phyloP scores from a whole-genome alignment of 352 stramenopile species.

The Phytopythium oedochilum region DNA sequence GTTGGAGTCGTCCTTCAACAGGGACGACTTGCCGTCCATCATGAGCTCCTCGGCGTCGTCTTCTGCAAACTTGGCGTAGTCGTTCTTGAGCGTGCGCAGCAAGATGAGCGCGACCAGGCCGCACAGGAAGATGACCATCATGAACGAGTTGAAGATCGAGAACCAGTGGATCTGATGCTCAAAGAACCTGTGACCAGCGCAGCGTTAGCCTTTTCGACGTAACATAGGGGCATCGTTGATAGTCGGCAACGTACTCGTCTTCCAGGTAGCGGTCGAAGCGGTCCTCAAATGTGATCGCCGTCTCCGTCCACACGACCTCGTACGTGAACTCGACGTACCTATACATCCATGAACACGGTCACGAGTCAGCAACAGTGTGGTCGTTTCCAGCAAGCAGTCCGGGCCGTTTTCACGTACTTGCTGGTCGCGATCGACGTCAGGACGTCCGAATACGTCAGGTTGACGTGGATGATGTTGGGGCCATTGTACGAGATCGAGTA shows the following conservation, averaged over 20 bases:
- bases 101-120: constrained; percentile 94
- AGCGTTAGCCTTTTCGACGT: not conserved
- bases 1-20: constrained; percentile 80
- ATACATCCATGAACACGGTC: not conserved
- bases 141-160: constrained; percentile 97
- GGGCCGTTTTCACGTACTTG: constrained; percentile 40
- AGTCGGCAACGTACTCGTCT: constrained; percentile 65
- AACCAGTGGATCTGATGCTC: constrained; percentile 99
- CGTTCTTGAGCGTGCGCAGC: constrained; percentile 91
- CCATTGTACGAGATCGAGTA: constrained; percentile 97
- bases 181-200: constrained; percentile 85
- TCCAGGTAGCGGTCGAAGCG: constrained; percentile 98
- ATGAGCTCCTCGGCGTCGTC: constrained; percentile 86
- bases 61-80: constrained; percentile 91
- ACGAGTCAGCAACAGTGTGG: not conserved
- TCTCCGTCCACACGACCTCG: constrained; percentile 91
- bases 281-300: constrained; percentile 91
- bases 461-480: constrained; percentile 97
- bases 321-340: constrained; percentile 93
- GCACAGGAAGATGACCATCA: constrained; percentile 97
- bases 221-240: not conserved
- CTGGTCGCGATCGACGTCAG: constrained; percentile 82
- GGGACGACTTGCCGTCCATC: constrained; percentile 74
- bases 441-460: constrained; percentile 93
- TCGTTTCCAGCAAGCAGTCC: not conserved